A percentile compares a stretch with the other conserved stretches of the same genome.
These are phyloP conservation scores for Deinandra increscens DNA, from an alignment of 129 eudicot genomes.

Conservation along the genomic window DNA sequence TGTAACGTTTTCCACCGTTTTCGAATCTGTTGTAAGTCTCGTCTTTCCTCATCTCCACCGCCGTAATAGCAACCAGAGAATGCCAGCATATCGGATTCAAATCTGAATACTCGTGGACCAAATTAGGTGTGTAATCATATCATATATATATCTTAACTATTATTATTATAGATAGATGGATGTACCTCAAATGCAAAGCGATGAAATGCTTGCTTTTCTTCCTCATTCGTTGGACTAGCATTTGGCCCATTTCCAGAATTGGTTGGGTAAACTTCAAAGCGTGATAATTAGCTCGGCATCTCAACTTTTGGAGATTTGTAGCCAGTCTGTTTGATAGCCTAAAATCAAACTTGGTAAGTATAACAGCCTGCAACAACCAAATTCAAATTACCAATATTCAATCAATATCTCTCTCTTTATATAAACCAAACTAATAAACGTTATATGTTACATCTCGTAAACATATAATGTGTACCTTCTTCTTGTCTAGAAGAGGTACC, in stretches of 20 bases:
- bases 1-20: conserved; percentile 83
- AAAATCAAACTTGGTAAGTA: conserved; percentile 74
- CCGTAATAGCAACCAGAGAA: conserved; percentile 87
- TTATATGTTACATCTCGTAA: too few species aligned
- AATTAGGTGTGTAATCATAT: too few species aligned
- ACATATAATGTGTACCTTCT: conserved; percentile 46
- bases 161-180: too few species aligned
- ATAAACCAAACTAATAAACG: neutral
- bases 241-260: conserved; percentile 63
- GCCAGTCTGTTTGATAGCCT: conserved; percentile 65
- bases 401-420: neutral
- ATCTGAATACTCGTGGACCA: conserved; percentile 29
- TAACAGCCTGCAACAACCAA: conserved; percentile 51
- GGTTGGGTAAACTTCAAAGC: conserved; percentile 65
- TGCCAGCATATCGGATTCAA: conserved; percentile 83
- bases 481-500: conserved; percentile 57
- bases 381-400: too few species aligned
- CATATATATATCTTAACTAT: too few species aligned
- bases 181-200: conserved; percentile 70
- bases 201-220: conserved; percentile 63
- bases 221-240: conserved; percentile 66
- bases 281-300: conserved; percentile 78
- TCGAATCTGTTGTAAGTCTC: conserved; percentile 55
- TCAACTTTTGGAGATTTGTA: conserved; percentile 59
- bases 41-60: conserved; percentile 65